A percentile compares a stretch with the other conserved stretches of the same genome.
phyloP scores from a whole-genome alignment of 768 basidiomycete species.

The Termitomyces sp. region DNA sequence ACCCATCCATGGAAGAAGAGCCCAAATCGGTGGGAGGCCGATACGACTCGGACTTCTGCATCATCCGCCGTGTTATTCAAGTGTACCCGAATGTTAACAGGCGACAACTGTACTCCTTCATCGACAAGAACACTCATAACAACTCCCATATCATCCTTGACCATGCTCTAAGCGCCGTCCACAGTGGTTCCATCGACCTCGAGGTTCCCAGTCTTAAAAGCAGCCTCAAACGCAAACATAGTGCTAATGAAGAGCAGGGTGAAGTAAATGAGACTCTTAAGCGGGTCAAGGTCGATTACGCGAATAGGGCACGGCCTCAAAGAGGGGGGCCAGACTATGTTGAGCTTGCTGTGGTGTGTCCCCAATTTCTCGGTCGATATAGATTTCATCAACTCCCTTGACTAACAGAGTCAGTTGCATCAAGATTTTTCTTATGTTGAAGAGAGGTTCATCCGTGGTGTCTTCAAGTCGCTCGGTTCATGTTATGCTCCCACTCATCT shows the following conservation, averaged over 20 bases:
- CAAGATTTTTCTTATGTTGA: conserved; percentile 47
- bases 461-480: conserved; percentile 23
- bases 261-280: background rate
- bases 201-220: background rate
- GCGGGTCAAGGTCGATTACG: conserved; percentile 5
- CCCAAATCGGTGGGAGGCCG: background rate
- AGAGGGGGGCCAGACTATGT: conserved; percentile 3
- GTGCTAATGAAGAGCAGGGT: background rate
- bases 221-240: conserved; percentile 3
- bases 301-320: background rate
- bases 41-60: background rate
- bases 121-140: background rate
- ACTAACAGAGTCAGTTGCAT: conserved; percentile 38
- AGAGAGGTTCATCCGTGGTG: conserved; percentile 38
- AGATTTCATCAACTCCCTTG: background rate
- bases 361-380: too few species aligned
- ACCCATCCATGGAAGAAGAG: background rate
- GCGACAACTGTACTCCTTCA: background rate
- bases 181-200: background rate
- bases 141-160: background rate
- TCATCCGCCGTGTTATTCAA: background rate
- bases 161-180: background rate
- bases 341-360: conserved; percentile 8
- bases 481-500: conserved; percentile 57
- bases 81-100: background rate